These are phyloP conservation scores for Ogataea angusta DNA, from an alignment of 805 yeast species.

Conservation along the genomic window DNA sequence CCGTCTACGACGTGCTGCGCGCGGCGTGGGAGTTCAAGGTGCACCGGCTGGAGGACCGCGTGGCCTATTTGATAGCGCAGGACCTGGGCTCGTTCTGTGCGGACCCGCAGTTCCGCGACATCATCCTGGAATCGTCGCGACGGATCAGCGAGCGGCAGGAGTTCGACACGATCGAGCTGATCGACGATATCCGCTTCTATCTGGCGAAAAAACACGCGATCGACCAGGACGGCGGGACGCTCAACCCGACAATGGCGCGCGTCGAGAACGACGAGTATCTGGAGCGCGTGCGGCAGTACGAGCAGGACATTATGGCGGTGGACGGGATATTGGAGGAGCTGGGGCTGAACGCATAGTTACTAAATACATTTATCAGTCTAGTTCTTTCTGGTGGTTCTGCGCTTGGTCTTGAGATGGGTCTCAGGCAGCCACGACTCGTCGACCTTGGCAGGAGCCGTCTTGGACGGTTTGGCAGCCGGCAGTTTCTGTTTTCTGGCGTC, in stretches of 20 bases:
- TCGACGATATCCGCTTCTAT: constrained; percentile 74
- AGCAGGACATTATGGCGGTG: constrained; percentile 37
- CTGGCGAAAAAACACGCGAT: constrained; percentile 39
- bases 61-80: constrained; percentile 56
- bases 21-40: constrained; percentile 68
- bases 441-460: constrained; percentile 29
- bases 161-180: constrained; percentile 74
- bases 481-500: constrained; percentile 27
- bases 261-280: constrained; percentile 14
- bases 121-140: constrained; percentile 36
- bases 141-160: constrained; percentile 62
- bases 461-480: constrained; percentile 22
- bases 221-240: constrained; percentile 23
- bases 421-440: constrained; percentile 61
- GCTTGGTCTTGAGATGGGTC: constrained; percentile 38
- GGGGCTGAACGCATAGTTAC: constrained; percentile 39
- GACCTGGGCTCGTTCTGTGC: constrained; percentile 38
- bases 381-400: constrained; percentile 26
- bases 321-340: constrained; percentile 39
- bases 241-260: constrained; percentile 15
- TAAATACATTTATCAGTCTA: constrained; percentile 29
- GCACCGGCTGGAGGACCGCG: constrained; percentile 61
- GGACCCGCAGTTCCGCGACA: constrained; percentile 38
- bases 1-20: constrained; percentile 54
- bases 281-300: constrained; percentile 28